Evolutionary conservation across 257 asterid species (phyloP).

Genomic region (Penstemon barbatus): DNA sequence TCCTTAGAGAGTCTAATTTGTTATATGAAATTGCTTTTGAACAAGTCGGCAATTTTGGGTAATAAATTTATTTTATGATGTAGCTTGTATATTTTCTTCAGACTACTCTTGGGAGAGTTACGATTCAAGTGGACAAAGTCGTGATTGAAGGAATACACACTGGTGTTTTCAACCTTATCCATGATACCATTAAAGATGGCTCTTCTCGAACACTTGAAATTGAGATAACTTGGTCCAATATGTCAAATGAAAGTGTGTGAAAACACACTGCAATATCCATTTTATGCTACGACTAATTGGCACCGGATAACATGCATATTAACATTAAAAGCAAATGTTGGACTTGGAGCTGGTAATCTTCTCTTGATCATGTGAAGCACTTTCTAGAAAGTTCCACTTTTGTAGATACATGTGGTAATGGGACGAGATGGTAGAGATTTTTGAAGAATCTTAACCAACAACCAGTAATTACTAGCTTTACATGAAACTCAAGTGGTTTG

Average conservation of each 20-base stretch:
- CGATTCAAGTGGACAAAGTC: conserved; percentile 75
- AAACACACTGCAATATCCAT: conserved; percentile 20
- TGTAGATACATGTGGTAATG: conserved; percentile 24
- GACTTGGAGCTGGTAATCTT: conserved; percentile 10
- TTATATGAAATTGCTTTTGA: background rate
- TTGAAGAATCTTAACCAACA: conserved; percentile 25
- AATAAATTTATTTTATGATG: conserved; percentile 12
- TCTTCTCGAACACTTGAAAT: conserved; percentile 64
- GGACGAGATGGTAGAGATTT: conserved; percentile 15
- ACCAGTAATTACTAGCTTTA: conserved; percentile 28
- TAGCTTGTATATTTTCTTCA: conserved; percentile 34
- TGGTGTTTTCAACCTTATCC: conserved; percentile 61
- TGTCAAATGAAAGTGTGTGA: conserved; percentile 35
- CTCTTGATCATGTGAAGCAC: conserved; percentile 25
- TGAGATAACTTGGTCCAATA: conserved; percentile 75
- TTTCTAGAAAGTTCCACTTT: conserved; percentile 16
- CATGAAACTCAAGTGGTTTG: conserved; percentile 39
- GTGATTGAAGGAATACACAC: conserved; percentile 73
- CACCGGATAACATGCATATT: conserved; percentile 10
- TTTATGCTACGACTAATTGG: conserved; percentile 13
- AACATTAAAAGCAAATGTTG: background rate
- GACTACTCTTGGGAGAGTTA: conserved; percentile 70
- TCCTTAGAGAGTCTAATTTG: background rate
- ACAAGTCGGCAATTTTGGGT: background rate
- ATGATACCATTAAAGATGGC: conserved; percentile 52